These are phyloP conservation scores for Pythium scleroteichum DNA, from an alignment of 352 stramenopile genomes.

Conservation along the genomic window DNA sequence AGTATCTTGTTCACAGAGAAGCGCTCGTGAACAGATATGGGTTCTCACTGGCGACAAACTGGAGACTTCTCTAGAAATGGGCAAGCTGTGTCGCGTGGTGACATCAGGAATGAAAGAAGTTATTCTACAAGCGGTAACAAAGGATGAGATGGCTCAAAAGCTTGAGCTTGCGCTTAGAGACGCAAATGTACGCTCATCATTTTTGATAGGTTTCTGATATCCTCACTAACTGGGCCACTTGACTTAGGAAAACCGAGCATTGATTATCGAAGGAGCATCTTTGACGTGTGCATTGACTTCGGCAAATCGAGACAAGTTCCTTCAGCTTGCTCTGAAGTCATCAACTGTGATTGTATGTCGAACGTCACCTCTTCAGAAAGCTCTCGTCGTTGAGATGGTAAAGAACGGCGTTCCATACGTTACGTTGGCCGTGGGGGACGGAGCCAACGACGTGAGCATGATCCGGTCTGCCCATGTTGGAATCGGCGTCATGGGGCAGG, in stretches of 20 bases:
- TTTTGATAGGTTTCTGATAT: no score
- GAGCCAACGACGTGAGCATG: slow-evolving; percentile 99
- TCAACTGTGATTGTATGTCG: slow-evolving; percentile 88
- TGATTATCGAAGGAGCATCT: slow-evolving; percentile 69
- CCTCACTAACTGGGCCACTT: not conserved
- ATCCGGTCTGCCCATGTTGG: slow-evolving; percentile 99
- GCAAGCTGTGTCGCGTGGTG: slow-evolving; percentile 88
- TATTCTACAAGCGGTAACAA: slow-evolving; percentile 46
- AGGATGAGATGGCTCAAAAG: slow-evolving; percentile 50
- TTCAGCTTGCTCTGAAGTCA: slow-evolving; percentile 68
- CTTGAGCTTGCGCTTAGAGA: slow-evolving; percentile 54
- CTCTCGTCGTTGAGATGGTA: slow-evolving; percentile 93
- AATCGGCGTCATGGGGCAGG: slow-evolving; percentile 97
- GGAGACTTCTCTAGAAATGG: slow-evolving; percentile 99
- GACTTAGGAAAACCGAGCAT: slow-evolving; percentile 54
- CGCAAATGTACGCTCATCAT: slow-evolving; percentile 31
- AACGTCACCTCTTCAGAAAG: slow-evolving; percentile 89
- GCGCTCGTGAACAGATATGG: slow-evolving; percentile 86
- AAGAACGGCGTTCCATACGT: slow-evolving; percentile 72
- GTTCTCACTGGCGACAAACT: slow-evolving; percentile 97
- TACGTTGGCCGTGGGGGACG: slow-evolving; percentile 98
- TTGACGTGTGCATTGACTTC: slow-evolving; percentile 59
- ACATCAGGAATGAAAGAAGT: slow-evolving; percentile 82
- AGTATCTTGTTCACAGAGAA: no score
- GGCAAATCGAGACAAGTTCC: slow-evolving; percentile 61